Conservation (phyloP, 2,329 filamentous ascomycete species). For the Calcarisporium arbuscula region DNA sequence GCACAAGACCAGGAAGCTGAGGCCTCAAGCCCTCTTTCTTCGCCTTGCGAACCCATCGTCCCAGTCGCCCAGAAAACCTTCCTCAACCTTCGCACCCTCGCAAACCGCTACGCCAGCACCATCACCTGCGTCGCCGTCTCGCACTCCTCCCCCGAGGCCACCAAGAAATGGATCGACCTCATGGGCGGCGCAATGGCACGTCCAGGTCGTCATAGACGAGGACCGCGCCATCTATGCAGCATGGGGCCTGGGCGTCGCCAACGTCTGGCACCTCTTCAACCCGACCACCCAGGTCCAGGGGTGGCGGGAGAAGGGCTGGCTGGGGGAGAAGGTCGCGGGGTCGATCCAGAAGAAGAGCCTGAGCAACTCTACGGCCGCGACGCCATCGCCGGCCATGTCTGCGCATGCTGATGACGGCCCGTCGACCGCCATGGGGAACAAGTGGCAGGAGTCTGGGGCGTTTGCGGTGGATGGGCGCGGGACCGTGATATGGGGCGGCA, state of each 20-base stretch:
- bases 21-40: too few species aligned
- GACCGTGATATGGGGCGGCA: conserved; percentile 44
- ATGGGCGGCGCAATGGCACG: conserved; percentile 51
- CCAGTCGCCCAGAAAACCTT: conserved; percentile 52
- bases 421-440: conserved; percentile 44
- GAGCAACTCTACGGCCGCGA: conserved; percentile 16
- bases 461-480: conserved; percentile 45
- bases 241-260: conserved; percentile 50
- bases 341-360: conserved; percentile 28
- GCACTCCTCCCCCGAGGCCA: conserved; percentile 50
- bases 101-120: conserved; percentile 41
- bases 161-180: conserved; percentile 50
- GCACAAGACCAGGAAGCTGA: too few species aligned
- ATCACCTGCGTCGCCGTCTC: conserved; percentile 53
- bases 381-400: too few species aligned
- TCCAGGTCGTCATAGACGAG: conserved; percentile 50
- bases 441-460: conserved; percentile 49
- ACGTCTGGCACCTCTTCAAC: conserved; percentile 46
- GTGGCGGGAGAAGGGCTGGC: conserved; percentile 50
- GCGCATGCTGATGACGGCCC: conserved; percentile 30
- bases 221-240: conserved; percentile 50
- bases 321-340: conserved; percentile 43
- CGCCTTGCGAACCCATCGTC: neutral
- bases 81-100: conserved; percentile 46
- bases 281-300: conserved; percentile 44